Conservation (phyloP, 208 protist genomes). For the Naegleria fowleri region DNA sequence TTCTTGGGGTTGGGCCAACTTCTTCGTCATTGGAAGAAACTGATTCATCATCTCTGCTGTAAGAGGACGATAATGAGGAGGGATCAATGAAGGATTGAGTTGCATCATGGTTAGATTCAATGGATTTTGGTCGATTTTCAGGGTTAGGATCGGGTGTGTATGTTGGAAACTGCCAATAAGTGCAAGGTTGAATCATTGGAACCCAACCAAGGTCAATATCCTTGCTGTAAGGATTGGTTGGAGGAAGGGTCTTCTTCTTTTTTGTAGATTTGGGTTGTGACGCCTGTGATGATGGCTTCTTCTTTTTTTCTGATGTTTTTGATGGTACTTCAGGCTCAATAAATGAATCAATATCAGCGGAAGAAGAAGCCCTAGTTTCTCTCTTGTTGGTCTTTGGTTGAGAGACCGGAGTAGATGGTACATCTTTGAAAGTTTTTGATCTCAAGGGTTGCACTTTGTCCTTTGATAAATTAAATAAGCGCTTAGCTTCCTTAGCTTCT, state of each 20-base stretch:
- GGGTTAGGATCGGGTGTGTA: not conserved
- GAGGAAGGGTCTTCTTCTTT: not conserved
- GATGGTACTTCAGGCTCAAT: not conserved
- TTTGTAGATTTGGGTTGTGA: not conserved
- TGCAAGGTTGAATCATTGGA: not conserved
- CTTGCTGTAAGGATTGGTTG: not conserved
- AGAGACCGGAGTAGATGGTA: not conserved
- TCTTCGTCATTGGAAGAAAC: not conserved
- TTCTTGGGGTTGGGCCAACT: not conserved
- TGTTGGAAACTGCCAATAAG: not conserved
- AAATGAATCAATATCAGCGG: not conserved
- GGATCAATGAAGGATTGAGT: not conserved
- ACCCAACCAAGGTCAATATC: not conserved
- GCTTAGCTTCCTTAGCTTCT: not conserved
- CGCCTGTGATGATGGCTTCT: not conserved
- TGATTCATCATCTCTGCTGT: not conserved
- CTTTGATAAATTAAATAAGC: not conserved
- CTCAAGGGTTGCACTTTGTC: not conserved
- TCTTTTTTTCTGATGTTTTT: not conserved
- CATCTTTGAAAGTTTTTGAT: not conserved
- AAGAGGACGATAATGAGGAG: not conserved
- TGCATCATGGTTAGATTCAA: conserved; percentile 7
- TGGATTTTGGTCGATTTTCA: not conserved
- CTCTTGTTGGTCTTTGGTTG: not conserved
- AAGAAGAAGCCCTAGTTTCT: not conserved